Evolutionary conservation across 805 yeast species (phyloP), one percentile per base, ranked within the genome.

Genomic region (Wickerhamomyces xylosicus): DNA sequence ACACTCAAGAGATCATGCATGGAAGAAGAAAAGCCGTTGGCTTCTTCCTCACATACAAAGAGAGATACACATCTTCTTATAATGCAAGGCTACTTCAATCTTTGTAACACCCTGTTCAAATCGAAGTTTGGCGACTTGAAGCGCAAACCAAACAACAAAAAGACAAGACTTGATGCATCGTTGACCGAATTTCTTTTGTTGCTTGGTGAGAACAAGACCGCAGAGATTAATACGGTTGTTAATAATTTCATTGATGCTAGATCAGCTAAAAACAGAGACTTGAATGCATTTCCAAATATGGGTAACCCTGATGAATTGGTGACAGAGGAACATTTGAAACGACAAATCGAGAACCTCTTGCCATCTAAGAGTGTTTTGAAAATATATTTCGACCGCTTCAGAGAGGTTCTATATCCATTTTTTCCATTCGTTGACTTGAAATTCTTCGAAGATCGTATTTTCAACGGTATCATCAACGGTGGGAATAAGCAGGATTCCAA

Each of bases 341-440:
- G 52, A 18, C 49, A 56, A 37, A 56, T 66, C 9, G 61, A 60
- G 42, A 33, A 47, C 2, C 49, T 60, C 0, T 46, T 70, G 6
- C 78, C 79, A 0, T 45, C 55, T 4, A 57, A 52, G 34, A 55
- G 52, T 18, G 57, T 66, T 2, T 51, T 66, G 5, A 69, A 69
- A 67, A 47, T 62, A 25, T 58, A 69, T 21, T 38, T 72, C 19
- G 58, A 60, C 16, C 46, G 72, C 3, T 73, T 62, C 47, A 72
- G 69, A 51, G 47, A 49, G 17, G 58, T 56, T 45, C 47, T 71
- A 6, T 69, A 71, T 47, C 72, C 76, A 2, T 70, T 64, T 44
- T 59, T 63, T 56, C 78, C 79, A 2, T 69, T 54, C 36, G 33
- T 72, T 17, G 73, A 69, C 41, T 62, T 65, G 41, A 46, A 42